Base-by-base conservation (phyloP, 2,329 filamentous ascomycete species). In the Sporothrix mexicana region DNA sequence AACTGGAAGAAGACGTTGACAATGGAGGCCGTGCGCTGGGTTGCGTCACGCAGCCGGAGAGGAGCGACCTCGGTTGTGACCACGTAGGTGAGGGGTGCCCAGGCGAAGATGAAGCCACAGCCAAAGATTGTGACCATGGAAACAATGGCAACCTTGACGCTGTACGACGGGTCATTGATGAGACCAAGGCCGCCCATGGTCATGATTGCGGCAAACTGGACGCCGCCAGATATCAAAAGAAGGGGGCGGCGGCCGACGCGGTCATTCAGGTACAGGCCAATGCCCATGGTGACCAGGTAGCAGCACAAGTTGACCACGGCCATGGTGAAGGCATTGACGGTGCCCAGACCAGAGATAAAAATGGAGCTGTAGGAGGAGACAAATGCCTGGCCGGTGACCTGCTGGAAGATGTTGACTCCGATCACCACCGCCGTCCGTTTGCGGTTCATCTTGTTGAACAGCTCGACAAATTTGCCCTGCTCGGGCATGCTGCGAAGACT, bases 361-460 rank as follows among this genome's bases (percentile, higher is more conserved):
- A 80, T 76, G 66, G 77, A 77, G n/a, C 74, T 72, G 73, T 80
- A 80, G 68, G 80, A 78, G 20, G 71, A 75, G 25, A 75, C 55
- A 59, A 80, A 80, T 0, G 79, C 78, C 70, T 80, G 79, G 12
- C 79, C 79, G 4, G 79, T 80, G 51, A 79, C 79, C 71, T 80
- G 79, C 70, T 80, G 79, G 10, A 77, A 77, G 53, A 80, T 77
- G 76, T 79, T 80, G 70, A 76, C 78, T 9, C 79, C 57, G 0
- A 79, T 74, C 1, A 78, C 78, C 15, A 80, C 76, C 4, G 72
- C 68, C 0, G 79, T 79, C 23, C 73, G 71, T 2, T 30, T 0
- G 23, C 76, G 68, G 72, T 78, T 78, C 12, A 73, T 69, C 8
- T 69, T 36, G 41, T 76, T 70, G 49, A 78, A 79, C 2, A 79